Evolutionary conservation across 148 eudicot genomes (phyloP), one percentile per base, ranked within the genome.

Genomic region (Fagopyrum esculentum): DNA sequence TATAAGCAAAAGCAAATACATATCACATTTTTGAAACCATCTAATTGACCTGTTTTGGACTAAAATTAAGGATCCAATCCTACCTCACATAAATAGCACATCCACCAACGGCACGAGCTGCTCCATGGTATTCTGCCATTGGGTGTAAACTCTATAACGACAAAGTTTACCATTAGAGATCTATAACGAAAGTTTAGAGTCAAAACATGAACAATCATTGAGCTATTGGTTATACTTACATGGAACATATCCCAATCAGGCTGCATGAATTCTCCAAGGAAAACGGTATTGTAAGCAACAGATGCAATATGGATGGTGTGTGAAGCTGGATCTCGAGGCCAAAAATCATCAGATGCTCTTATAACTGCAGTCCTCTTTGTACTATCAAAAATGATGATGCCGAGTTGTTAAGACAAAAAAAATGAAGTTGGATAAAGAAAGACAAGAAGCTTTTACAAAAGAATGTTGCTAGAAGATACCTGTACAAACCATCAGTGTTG

Each of bases 161-260:
- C 64, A 74, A 10, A 77, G 59, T 64, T 55, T 68, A 50, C n/a
- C 56, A 22, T 5, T 47, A 6, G 56, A 70, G 16, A 50, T 43
- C 55, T 55, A 35, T 35, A 35, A 35, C 40, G 3, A 35, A 35
- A 35, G 40, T 35, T 35, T 35, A 75, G 13, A 15, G n/a, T 5
- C 45, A 75, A 45, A 55, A 74, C 9, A 11, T 15, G 16, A 52
- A 49, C 19, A 55, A 66, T 4, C 5, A 16, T 45, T 29, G 30
- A 46, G 16, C 49, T 59, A 30, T 45, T 6, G 49, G 49, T 46
- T 70, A 66, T 29, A 73, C 93, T 85, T 80, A 92, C 97, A 81
- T 92, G 98, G 81, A 92, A 92, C 98, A 92, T 92, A 84, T 92
- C 98, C 98, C 98, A 92, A 80, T 92, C 98, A 40, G 97, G 95